A percentile compares a stretch with the other conserved stretches of the same genome.
phyloP scores from a whole-genome alignment of 257 asterid genomes.

The Misopates orontium region DNA sequence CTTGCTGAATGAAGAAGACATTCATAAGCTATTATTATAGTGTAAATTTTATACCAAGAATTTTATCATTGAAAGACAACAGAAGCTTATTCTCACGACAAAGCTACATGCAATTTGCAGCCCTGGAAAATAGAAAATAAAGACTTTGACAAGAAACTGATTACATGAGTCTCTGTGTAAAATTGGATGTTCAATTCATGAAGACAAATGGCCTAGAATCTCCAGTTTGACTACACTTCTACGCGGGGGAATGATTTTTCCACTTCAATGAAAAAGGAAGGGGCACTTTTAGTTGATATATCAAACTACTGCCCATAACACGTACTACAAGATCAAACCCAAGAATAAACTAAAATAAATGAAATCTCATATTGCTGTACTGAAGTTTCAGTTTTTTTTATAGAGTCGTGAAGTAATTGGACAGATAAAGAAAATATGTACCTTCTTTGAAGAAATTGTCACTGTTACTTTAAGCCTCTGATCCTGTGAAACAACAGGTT shows the following conservation, averaged over 20 bases:
- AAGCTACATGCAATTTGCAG: not conserved
- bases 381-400: too few species aligned
- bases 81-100: not conserved
- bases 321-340: not conserved
- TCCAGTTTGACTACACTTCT: too few species aligned
- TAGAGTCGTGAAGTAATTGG: slow-evolving; percentile 3
- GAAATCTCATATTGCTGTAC: not conserved
- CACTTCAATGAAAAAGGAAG: too few species aligned
- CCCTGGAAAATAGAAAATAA: not conserved
- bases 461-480: slow-evolving; percentile 53
- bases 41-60: too few species aligned
- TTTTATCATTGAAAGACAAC: not conserved
- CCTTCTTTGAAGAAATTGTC: slow-evolving; percentile 46
- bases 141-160: not conserved
- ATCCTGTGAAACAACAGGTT: slow-evolving; percentile 72
- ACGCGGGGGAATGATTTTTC: too few species aligned
- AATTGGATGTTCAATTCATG: not conserved
- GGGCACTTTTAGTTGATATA: not conserved
- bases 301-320: not conserved
- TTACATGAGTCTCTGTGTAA: too few species aligned
- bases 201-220: not conserved
- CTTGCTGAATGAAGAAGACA: slow-evolving; percentile 40
- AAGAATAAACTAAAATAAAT: not conserved
- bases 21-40: slow-evolving; percentile 3
- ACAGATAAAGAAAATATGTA: slow-evolving; percentile 25